Evolutionary conservation across 371 early-diverging fungal species (phyloP).

Genomic region (Mucor ambiguus): DNA sequence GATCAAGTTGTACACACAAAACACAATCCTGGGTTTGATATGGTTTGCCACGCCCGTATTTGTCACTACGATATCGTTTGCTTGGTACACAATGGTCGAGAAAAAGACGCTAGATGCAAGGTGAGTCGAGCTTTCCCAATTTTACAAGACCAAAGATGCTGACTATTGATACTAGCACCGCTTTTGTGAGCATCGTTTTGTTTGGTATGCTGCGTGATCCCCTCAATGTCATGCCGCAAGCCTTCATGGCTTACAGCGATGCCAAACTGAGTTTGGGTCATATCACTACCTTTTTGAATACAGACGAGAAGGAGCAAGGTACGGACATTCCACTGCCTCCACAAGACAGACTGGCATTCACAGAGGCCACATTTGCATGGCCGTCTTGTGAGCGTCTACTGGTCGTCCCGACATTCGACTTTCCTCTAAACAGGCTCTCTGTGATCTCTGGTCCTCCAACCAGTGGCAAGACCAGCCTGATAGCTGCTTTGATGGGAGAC

Average conservation of each 20-base stretch:
- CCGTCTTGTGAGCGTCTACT: slow-evolving; percentile 8
- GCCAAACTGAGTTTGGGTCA: slow-evolving; percentile 60
- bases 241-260: slow-evolving; percentile 57
- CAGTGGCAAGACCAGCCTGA: slow-evolving; percentile 68
- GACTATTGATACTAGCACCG: slow-evolving; percentile 34
- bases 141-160: too few species aligned
- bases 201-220: slow-evolving; percentile 67
- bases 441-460: slow-evolving; percentile 66
- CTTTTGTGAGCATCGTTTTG: slow-evolving; percentile 67
- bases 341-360: slow-evolving; percentile 11
- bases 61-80: slow-evolving; percentile 67
- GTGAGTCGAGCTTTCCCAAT: too few species aligned
- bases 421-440: slow-evolving; percentile 61
- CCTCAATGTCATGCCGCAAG: slow-evolving; percentile 65
- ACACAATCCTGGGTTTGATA: slow-evolving; percentile 57
- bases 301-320: slow-evolving; percentile 23
- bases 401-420: slow-evolving; percentile 36
- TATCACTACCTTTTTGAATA: slow-evolving; percentile 55
- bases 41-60: slow-evolving; percentile 75
- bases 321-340: neutral
- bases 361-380: slow-evolving; percentile 30
- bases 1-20: slow-evolving; percentile 59
- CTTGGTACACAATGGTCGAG: slow-evolving; percentile 63
- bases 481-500: slow-evolving; percentile 71
- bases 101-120: slow-evolving; percentile 65